phyloP scores from a whole-genome alignment of 495 filamentous ascomycete genomes.

The Aspergillus cristatus region DNA sequence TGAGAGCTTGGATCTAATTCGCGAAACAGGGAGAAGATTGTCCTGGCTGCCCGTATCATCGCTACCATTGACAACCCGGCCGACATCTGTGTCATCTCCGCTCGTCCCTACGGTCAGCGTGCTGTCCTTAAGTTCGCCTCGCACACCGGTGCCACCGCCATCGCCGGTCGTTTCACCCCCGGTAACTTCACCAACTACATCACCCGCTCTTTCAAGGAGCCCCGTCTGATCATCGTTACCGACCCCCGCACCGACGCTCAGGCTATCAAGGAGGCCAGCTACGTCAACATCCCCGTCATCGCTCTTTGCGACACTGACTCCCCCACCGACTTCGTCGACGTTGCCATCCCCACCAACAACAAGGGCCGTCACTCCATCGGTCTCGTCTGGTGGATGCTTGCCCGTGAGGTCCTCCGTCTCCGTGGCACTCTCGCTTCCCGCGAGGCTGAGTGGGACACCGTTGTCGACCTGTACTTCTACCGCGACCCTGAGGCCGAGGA shows the following conservation, averaged over 20 bases:
- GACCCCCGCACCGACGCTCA: constrained; percentile 99
- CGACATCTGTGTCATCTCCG: constrained; percentile 97
- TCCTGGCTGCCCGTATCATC: constrained; percentile 96
- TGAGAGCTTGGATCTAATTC: constrained; percentile 15
- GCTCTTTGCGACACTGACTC: constrained; percentile 99
- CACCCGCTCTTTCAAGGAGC: constrained; percentile 99
- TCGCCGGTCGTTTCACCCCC: constrained; percentile 98
- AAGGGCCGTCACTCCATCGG: constrained; percentile 99
- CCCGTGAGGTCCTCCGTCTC: constrained; percentile 97
- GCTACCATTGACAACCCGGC: constrained; percentile 98
- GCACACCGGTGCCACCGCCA: constrained; percentile 94
- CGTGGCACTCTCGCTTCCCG: constrained; percentile 90
- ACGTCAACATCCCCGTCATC: constrained; percentile 99
- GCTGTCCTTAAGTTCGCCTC: constrained; percentile 98
- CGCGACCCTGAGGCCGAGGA: constrained; percentile 98
- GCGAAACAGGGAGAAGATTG: constrained; percentile 87
- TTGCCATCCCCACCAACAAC: constrained; percentile 99
- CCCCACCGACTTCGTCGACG: constrained; percentile 97
- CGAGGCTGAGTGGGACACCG: constrained; percentile 94
- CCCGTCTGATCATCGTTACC: constrained; percentile 97
- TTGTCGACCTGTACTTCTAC: constrained; percentile 99
- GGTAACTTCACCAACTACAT: constrained; percentile 99
- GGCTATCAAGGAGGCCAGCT: constrained; percentile 99
- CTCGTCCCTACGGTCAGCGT: constrained; percentile 98
- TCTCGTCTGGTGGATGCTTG: constrained; percentile 98